Evolutionary conservation across 306 rosid genomes (phyloP).

Genomic region (Medicago truncatula): MtrunA17r5.0-ANR NC_053047.1:8588501-8589000

Average conservation of each 20-base stretch:
- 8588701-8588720: not conserved
- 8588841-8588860: no score
- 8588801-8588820: no score
- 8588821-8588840: no score
- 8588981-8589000: no score
- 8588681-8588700: not conserved
- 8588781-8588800: no score
- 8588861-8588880: no score
- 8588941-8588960: not conserved
- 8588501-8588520: constrained; percentile 63
- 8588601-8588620: constrained; percentile 51
- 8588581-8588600: constrained; percentile 48
- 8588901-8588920: no score
- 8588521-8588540: constrained; percentile 66
- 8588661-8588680: not conserved
- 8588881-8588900: no score
- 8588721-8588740: not conserved
- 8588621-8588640: not conserved
- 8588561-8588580: constrained; percentile 64
- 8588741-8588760: no score
- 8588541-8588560: constrained; percentile 65
- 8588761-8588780: no score
- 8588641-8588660: not conserved
- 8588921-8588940: no score
- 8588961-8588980: not conserved